Percentiles rank a stretch among this genome's conserved stretches.
phyloP scores from a whole-genome alignment of 2,329 filamentous ascomycete genomes.

The Teratosphaeriaceae sp. region DNA sequence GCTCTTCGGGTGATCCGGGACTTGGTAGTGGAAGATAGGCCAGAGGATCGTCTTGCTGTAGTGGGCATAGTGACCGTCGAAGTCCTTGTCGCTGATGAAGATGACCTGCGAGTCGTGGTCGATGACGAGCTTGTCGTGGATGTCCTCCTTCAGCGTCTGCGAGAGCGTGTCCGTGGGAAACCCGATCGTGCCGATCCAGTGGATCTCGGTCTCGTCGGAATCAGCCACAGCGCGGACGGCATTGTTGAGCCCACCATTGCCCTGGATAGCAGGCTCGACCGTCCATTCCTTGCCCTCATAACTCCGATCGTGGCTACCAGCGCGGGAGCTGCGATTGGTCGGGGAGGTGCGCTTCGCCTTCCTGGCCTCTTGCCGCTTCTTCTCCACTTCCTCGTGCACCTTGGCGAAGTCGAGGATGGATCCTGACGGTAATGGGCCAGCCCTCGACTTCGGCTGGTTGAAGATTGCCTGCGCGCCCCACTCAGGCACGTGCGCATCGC shows the following conservation, averaged over 20 bases:
- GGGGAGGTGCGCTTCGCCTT: slow-evolving; percentile 14
- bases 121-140: slow-evolving; percentile 71
- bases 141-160: slow-evolving; percentile 70
- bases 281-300: slow-evolving; percentile 77
- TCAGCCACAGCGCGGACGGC: slow-evolving; percentile 58
- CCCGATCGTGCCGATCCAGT: slow-evolving; percentile 87
- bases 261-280: slow-evolving; percentile 78
- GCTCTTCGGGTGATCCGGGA: slow-evolving; percentile 95
- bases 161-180: slow-evolving; percentile 87
- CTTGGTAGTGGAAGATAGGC: slow-evolving; percentile 98
- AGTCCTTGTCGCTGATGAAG: slow-evolving; percentile 82
- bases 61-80: slow-evolving; percentile 89
- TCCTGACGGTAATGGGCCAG: slow-evolving; percentile 66
- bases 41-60: slow-evolving; percentile 98
- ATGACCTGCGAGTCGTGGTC: slow-evolving; percentile 73
- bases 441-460: slow-evolving; percentile 73
- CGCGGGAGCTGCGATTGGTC: slow-evolving; percentile 19
- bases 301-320: slow-evolving; percentile 31
- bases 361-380: slow-evolving; percentile 16
- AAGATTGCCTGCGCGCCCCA: slow-evolving; percentile 61
- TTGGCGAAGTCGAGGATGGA: slow-evolving; percentile 65
- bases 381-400: slow-evolving; percentile 32
- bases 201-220: slow-evolving; percentile 65
- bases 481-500: slow-evolving; percentile 66
- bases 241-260: slow-evolving; percentile 87